These are phyloP conservation scores for Coprinellus micaceus DNA, from an alignment of 768 basidiomycete species.

Conservation along the genomic window DNA sequence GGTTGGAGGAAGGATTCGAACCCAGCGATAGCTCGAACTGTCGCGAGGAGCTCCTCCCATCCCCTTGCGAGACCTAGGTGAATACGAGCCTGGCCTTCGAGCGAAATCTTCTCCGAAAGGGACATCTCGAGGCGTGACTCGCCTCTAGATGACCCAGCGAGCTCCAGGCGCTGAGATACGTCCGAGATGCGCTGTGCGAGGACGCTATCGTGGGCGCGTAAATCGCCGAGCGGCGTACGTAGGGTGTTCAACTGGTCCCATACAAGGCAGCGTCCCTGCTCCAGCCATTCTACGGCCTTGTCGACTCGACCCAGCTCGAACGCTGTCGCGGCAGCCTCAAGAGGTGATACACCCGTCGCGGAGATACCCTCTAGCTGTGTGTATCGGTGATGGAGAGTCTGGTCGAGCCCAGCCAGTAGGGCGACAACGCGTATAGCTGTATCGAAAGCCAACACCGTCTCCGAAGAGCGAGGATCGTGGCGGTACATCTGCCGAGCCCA, in stretches of 20 bases:
- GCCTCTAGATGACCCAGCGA: not conserved
- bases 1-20: conserved; percentile 22
- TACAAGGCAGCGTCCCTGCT: conserved; percentile 24
- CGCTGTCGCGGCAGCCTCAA: conserved; percentile 22
- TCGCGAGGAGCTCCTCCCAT: conserved; percentile 15
- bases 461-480: not conserved
- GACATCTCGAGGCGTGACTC: conserved; percentile 12
- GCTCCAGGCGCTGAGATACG: conserved; percentile 1
- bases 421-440: not conserved
- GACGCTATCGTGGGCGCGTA: conserved; percentile 13
- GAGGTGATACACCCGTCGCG: not conserved
- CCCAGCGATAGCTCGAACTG: conserved; percentile 12
- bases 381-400: not conserved
- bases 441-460: not conserved
- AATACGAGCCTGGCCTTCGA: not conserved
- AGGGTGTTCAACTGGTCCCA: conserved; percentile 26
- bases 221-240: conserved; percentile 16
- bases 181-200: conserved; percentile 12
- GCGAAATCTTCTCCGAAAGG: not conserved
- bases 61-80: conserved; percentile 14
- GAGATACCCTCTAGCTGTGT: not conserved
- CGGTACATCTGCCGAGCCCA: conserved; percentile 2
- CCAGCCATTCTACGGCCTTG: conserved; percentile 31
- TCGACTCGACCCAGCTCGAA: conserved; percentile 17
- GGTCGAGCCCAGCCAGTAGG: not conserved